These are phyloP conservation scores for Scheffersomyces ergatensis DNA, from an alignment of 805 yeast species.

Conservation along the genomic window DNA sequence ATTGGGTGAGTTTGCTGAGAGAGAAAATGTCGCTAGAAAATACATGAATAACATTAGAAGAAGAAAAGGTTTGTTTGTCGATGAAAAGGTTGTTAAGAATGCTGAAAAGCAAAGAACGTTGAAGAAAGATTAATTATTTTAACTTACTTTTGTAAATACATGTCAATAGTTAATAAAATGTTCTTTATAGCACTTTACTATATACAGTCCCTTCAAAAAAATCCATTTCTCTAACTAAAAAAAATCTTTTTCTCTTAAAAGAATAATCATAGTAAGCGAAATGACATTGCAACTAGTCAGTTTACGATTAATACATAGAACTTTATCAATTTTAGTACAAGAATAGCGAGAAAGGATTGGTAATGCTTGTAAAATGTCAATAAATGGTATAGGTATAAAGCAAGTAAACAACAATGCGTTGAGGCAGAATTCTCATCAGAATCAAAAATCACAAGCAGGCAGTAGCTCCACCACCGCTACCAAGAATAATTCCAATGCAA, in stretches of 20 bases:
- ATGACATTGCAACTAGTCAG: neutral
- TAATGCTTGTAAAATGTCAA: neutral
- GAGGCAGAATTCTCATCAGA: neutral
- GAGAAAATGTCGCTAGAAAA: conserved; percentile 84
- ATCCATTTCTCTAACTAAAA: no score
- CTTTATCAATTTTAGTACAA: neutral
- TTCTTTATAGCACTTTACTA: no score
- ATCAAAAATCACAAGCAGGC: no score
- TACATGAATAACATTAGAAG: conserved; percentile 81
- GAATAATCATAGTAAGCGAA: no score
- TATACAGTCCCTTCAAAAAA: no score
- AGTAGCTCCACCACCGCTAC: neutral
- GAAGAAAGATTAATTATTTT: conserved; percentile 53
- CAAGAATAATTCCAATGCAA: neutral
- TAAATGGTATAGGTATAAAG: neutral
- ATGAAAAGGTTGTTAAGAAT: conserved; percentile 83
- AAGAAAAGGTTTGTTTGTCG: conserved; percentile 86
- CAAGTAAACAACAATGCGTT: neutral
- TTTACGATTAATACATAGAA: neutral
- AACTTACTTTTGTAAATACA: no score
- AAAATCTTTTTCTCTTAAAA: no score
- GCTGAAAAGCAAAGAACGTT: conserved; percentile 94
- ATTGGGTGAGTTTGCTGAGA: conserved; percentile 87
- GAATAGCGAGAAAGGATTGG: no score
- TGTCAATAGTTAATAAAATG: no score